phyloP scores from a whole-genome alignment of 257 asterid species.

The Osmanthus fragrans region DNA sequence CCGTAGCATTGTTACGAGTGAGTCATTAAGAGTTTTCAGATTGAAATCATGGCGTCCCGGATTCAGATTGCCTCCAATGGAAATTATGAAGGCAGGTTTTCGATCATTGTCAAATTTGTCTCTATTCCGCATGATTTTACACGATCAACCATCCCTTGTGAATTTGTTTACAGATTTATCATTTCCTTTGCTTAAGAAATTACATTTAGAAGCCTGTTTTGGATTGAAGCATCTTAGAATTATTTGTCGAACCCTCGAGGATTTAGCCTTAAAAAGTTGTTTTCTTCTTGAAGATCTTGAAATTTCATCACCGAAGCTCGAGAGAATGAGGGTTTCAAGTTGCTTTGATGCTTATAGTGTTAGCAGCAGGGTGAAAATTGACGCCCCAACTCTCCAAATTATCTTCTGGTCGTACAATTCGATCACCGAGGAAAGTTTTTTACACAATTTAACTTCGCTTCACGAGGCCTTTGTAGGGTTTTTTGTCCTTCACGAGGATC shows the following conservation, averaged over 20 bases:
- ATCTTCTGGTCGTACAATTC: constrained; percentile 63
- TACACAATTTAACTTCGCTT: constrained; percentile 43
- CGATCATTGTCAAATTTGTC: constrained; percentile 46
- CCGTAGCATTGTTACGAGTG: constrained; percentile 44
- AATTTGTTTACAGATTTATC: constrained; percentile 56
- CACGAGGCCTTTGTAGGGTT: constrained; percentile 58
- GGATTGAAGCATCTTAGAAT: constrained; percentile 60
- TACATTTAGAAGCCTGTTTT: constrained; percentile 53
- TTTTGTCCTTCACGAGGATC: constrained; percentile 35
- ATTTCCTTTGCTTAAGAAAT: constrained; percentile 65
- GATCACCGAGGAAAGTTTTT: constrained; percentile 45
- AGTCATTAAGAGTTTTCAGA: constrained; percentile 45
- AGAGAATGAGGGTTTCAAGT: constrained; percentile 41
- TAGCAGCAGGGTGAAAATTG: constrained; percentile 49
- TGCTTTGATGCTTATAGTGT: constrained; percentile 52
- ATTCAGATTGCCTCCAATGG: constrained; percentile 69
- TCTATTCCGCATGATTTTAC: constrained; percentile 48
- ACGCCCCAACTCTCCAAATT: constrained; percentile 43
- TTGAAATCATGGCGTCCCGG: constrained; percentile 65
- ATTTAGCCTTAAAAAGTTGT: constrained; percentile 54
- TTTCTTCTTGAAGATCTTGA: constrained; percentile 55
- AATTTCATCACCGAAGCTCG: constrained; percentile 40
- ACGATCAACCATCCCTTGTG: constrained; percentile 50
- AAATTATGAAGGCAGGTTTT: constrained; percentile 58
- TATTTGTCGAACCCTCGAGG: constrained; percentile 50